A percentile compares a stretch with the other conserved stretches of the same genome.
phyloP scores from a whole-genome alignment of 805 yeast genomes.

The Candida anglica region DNA sequence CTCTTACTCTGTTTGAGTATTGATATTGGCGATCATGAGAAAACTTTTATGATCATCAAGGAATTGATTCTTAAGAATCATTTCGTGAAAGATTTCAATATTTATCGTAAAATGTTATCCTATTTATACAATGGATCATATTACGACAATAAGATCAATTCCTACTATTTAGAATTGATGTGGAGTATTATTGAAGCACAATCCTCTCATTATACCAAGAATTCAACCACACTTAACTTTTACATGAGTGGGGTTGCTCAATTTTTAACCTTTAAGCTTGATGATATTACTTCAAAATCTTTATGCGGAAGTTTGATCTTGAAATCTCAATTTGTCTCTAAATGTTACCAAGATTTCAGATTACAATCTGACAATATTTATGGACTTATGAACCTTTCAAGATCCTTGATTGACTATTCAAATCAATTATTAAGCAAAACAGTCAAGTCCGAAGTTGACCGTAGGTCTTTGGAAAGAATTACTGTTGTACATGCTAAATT shows the following conservation, averaged over 20 bases:
- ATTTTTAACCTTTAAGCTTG: constrained; percentile 16
- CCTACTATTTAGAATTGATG: constrained; percentile 26
- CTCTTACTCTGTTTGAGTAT: constrained; percentile 26
- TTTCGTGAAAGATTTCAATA: constrained; percentile 22
- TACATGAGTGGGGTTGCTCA: constrained; percentile 27
- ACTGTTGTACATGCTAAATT: constrained; percentile 25
- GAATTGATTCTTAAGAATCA: constrained; percentile 29
- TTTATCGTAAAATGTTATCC: constrained; percentile 23
- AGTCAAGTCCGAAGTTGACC: neutral
- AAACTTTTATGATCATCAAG: constrained; percentile 31
- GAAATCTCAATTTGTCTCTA: constrained; percentile 25
- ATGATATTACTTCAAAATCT: neutral
- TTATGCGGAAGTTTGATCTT: constrained; percentile 11
- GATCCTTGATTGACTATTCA: constrained; percentile 14
- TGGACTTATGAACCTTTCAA: constrained; percentile 24
- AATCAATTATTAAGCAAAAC: neutral
- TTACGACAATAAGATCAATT: constrained; percentile 15
- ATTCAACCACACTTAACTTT: constrained; percentile 18
- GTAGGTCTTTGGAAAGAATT: constrained; percentile 1
- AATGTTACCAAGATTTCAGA: constrained; percentile 21
- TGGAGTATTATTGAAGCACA: constrained; percentile 34
- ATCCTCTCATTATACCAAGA: constrained; percentile 16
- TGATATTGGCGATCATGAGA: constrained; percentile 30
- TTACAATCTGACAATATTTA: constrained; percentile 27
- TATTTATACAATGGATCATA: constrained; percentile 25